These are phyloP conservation scores for Penicillium frequentans DNA, from an alignment of 2,329 filamentous ascomycete genomes.

Conservation along the genomic window DNA sequence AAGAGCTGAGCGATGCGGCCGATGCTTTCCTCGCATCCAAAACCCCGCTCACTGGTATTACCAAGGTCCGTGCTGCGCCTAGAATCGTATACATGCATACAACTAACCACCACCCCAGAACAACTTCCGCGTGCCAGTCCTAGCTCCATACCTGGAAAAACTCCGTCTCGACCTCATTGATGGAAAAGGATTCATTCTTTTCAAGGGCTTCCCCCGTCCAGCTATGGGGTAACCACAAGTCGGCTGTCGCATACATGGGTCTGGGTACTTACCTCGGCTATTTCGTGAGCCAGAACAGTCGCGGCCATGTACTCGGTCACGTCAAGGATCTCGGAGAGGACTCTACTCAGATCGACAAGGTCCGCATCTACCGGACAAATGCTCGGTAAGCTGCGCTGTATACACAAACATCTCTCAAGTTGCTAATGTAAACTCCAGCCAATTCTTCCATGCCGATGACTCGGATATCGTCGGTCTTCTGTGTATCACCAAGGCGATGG, in stretches of 20 bases:
- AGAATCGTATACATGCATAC: background rate
- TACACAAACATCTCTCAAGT: background rate
- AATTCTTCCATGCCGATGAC: conserved; percentile 86
- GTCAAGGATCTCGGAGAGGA: conserved; percentile 88
- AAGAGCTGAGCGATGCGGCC: conserved; percentile 65
- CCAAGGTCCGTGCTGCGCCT: conserved; percentile 44
- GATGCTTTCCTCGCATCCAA: conserved; percentile 68
- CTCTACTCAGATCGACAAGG: conserved; percentile 75
- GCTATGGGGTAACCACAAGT: conserved; percentile 76
- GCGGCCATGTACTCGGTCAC: conserved; percentile 82
- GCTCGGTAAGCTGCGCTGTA: conserved; percentile 53
- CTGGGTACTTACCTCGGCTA: conserved; percentile 83
- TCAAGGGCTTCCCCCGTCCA: conserved; percentile 81
- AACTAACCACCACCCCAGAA: conserved; percentile 30
- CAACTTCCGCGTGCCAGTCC: conserved; percentile 62
- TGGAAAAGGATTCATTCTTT: conserved; percentile 86
- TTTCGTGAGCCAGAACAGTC: conserved; percentile 82
- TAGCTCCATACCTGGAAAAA: conserved; percentile 54
- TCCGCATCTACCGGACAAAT: conserved; percentile 87
- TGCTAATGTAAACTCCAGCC: conserved; percentile 41
- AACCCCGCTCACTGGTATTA: conserved; percentile 70
- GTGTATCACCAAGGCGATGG: conserved; percentile 73
- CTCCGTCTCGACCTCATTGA: conserved; percentile 70
- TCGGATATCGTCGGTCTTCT: conserved; percentile 79
- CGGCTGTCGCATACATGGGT: conserved; percentile 86